phyloP scores from a whole-genome alignment of 2,329 filamentous ascomycete species.

The Colletotrichum sp. region DNA sequence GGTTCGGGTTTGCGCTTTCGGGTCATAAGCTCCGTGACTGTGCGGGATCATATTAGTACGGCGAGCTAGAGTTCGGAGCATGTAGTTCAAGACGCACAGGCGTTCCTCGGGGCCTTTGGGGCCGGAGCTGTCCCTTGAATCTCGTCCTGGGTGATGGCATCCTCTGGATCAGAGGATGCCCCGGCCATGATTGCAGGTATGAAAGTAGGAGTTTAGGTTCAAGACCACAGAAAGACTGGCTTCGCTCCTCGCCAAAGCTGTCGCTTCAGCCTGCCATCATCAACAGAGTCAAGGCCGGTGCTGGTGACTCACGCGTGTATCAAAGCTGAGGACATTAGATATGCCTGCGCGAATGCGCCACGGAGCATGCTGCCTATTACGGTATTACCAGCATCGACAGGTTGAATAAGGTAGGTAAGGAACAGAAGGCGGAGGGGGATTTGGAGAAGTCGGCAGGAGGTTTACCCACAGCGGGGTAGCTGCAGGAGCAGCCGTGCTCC shows the following conservation, averaged over 20 bases:
- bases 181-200: constrained; percentile 25
- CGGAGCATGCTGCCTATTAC: neutral
- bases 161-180: constrained; percentile 35
- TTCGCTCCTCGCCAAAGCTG: neutral
- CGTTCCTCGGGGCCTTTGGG: constrained; percentile 37
- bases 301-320: neutral
- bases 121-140: constrained; percentile 37
- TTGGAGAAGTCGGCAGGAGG: neutral
- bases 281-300: neutral
- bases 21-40: constrained; percentile 43
- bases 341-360: neutral
- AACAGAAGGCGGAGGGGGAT: neutral
- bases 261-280: neutral
- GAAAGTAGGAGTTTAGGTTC: neutral
- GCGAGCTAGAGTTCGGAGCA: neutral
- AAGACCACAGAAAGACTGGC: neutral
- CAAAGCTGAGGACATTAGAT: neutral
- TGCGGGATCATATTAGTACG: neutral
- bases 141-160: constrained; percentile 48
- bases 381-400: neutral
- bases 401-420: neutral
- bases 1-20: constrained; percentile 37
- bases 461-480: constrained; percentile 8
- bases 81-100: constrained; percentile 38
- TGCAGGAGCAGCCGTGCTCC: neutral